These are phyloP conservation scores for Reutealis trisperma DNA, from an alignment of 345 rosid genomes.

Conservation along the genomic window DNA sequence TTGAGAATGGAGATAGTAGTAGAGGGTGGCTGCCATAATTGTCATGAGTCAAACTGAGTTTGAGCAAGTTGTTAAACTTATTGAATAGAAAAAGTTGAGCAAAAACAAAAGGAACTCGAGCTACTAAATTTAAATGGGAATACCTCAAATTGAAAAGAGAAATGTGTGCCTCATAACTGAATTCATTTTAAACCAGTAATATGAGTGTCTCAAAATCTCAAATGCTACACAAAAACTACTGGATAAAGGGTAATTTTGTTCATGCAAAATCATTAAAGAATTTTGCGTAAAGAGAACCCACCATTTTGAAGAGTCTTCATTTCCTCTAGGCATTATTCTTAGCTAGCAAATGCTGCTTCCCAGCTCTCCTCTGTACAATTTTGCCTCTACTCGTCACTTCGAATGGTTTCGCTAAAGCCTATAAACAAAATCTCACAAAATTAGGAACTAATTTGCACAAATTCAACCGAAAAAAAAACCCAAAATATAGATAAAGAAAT, in stretches of 20 bases:
- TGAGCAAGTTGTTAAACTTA: conserved; percentile 38
- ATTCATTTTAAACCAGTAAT: too few species aligned
- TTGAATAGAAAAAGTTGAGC: conserved; percentile 44
- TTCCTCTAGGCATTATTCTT: conserved; percentile 93
- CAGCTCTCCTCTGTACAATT: conserved; percentile 85
- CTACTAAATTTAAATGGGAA: conserved; percentile 25
- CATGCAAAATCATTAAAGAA: conserved; percentile 14
- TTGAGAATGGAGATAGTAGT: conserved; percentile 32
- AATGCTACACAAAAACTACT: not conserved
- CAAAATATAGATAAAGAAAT: too few species aligned
- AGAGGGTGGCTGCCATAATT: conserved; percentile 48
- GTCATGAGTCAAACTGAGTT: conserved; percentile 51
- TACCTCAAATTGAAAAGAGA: too few species aligned
- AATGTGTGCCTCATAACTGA: too few species aligned
- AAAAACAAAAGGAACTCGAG: conserved; percentile 31
- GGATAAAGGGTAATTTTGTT: not conserved
- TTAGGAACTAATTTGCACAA: not conserved
- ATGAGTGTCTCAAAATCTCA: too few species aligned
- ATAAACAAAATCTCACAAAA: conserved; percentile 14
- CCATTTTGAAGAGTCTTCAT: too few species aligned
- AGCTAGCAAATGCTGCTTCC: conserved; percentile 80
- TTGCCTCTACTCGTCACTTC: conserved; percentile 90
- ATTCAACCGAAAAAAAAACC: not conserved
- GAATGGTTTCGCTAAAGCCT: conserved; percentile 96
- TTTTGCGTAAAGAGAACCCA: conserved; percentile 70